A percentile compares a stretch with the other conserved stretches of the same genome.
phyloP scores from a whole-genome alignment of 1,284 basidiomycete species.

The Peniophora sp. region DNA sequence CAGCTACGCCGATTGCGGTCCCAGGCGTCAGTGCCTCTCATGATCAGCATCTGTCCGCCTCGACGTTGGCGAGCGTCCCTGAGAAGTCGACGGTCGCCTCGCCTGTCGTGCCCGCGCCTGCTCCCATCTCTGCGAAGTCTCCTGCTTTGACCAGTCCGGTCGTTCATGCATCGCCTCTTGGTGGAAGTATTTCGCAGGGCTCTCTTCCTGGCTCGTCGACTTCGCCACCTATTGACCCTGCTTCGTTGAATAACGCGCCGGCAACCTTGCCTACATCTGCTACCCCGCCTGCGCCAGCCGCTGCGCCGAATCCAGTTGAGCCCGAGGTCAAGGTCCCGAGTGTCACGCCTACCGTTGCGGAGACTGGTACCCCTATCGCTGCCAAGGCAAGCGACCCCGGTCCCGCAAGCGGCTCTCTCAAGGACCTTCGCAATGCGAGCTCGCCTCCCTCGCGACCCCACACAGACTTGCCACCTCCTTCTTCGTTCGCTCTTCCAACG shows the following conservation, averaged over 20 bases:
- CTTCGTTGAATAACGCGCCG: constrained; percentile 47
- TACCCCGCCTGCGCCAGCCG: constrained; percentile 18
- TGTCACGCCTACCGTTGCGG: constrained; percentile 51
- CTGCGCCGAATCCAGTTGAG: constrained; percentile 20
- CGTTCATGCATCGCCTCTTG: constrained; percentile 8
- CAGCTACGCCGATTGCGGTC: constrained; percentile 14
- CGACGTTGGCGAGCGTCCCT: neutral
- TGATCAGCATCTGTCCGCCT: constrained; percentile 1
- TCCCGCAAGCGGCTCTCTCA: constrained; percentile 55
- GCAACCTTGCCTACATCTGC: constrained; percentile 35
- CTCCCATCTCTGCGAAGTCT: neutral
- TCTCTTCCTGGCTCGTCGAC: constrained; percentile 12
- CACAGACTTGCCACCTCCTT: too few species aligned
- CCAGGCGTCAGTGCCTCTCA: constrained; percentile 8
- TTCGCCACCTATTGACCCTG: constrained; percentile 42
- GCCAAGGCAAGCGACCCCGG: constrained; percentile 52
- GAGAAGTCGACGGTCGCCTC: neutral
- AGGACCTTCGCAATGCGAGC: constrained; percentile 31
- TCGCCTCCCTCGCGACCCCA: constrained; percentile 18
- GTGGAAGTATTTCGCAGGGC: constrained; percentile 6
- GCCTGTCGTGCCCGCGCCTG: constrained; percentile 2
- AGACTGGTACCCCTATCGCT: constrained; percentile 52
- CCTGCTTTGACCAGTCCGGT: neutral
- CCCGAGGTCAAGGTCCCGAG: constrained; percentile 22
- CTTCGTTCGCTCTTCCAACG: neutral